Evolutionary conservation across 2,329 filamentous ascomycete species (phyloP).

Genomic region (Botrytis aclada): DNA sequence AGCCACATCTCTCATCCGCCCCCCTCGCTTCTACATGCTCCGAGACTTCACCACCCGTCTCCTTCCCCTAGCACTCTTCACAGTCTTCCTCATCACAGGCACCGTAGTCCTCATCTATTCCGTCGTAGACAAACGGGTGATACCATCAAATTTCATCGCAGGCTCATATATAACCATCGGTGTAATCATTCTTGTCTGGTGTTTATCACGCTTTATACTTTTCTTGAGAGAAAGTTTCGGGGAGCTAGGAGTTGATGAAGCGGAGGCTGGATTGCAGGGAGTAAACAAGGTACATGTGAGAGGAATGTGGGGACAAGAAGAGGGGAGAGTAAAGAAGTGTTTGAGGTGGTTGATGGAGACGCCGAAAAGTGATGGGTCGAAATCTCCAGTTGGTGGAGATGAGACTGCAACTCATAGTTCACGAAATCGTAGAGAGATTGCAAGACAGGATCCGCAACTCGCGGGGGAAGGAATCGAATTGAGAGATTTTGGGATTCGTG

Average conservation of each 20-base stretch:
- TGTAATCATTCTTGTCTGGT: neutral
- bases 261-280: neutral
- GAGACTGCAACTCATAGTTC: neutral
- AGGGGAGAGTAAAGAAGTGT: neutral
- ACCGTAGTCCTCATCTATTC: neutral
- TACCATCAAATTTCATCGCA: neutral
- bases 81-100: neutral
- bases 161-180: neutral
- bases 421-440: too few species aligned
- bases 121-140: neutral
- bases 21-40: neutral
- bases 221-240: neutral
- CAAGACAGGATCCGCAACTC: neutral
- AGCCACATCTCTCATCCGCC: neutral
- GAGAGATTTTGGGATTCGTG: neutral
- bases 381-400: neutral
- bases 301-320: neutral
- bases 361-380: neutral
- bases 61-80: neutral
- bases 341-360: neutral
- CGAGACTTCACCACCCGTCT: neutral
- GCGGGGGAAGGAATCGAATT: neutral
- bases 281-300: fast-evolving
- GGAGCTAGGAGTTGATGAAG: neutral
- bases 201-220: neutral